Evolutionary conservation across 805 yeast species (phyloP).

Genomic region (Candida takata): DNA sequence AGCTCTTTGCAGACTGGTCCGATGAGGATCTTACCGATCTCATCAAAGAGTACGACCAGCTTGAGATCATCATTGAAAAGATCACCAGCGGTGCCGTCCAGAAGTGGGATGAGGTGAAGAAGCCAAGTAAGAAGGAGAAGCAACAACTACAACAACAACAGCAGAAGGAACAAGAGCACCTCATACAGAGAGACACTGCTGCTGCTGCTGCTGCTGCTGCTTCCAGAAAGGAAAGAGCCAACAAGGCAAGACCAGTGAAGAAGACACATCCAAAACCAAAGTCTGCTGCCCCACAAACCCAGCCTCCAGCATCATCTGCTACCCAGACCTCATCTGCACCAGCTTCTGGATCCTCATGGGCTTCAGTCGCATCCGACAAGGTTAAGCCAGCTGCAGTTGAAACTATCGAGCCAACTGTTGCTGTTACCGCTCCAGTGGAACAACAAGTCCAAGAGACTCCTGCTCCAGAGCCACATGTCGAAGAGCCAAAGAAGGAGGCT

Average conservation of each 20-base stretch:
- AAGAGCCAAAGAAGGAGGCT: neutral
- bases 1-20: slow-evolving; percentile 94
- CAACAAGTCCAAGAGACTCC: neutral
- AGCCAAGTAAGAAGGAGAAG: slow-evolving; percentile 50
- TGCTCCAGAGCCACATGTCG: slow-evolving; percentile 2
- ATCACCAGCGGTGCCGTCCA: slow-evolving; percentile 86
- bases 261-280: slow-evolving; percentile 10
- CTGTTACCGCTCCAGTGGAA: neutral
- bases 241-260: slow-evolving; percentile 17
- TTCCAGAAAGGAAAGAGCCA: slow-evolving; percentile 11
- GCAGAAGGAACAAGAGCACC: slow-evolving; percentile 18
- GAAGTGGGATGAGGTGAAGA: slow-evolving; percentile 91
- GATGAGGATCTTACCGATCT: slow-evolving; percentile 73
- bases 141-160: slow-evolving; percentile 23
- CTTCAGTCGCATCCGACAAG: slow-evolving; percentile 22
- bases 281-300: slow-evolving; percentile 7
- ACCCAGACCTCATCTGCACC: slow-evolving; percentile 15
- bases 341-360: slow-evolving; percentile 24
- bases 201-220: slow-evolving; percentile 10
- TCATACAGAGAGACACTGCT: slow-evolving; percentile 17
- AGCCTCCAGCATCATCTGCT: slow-evolving; percentile 9
- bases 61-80: slow-evolving; percentile 76
- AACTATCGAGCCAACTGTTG: slow-evolving; percentile 4
- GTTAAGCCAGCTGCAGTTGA: slow-evolving; percentile 17
- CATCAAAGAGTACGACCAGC: slow-evolving; percentile 68